Evolutionary conservation across 169 alveolate genomes (phyloP), one percentile per base, ranked within the genome.

Genomic region (Babesia caballi): DNA sequence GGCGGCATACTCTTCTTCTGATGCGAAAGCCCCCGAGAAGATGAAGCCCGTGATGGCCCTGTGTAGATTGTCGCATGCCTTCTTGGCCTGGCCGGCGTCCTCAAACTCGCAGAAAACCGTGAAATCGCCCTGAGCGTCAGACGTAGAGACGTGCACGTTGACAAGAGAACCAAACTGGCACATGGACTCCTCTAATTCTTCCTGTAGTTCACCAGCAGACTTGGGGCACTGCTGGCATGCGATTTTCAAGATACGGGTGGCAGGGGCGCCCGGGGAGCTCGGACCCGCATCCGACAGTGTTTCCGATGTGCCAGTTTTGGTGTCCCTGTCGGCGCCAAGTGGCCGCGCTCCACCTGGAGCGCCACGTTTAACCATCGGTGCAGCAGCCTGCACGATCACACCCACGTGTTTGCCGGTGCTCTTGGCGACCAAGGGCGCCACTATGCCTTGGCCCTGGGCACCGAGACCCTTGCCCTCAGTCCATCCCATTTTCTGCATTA

Each of bases 401-500:
- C 94, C 96, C 61, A 91, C 85, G 59, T 91, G 67, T 80, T 87
- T 91, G 57, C 88, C 93, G 11, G 83, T 80, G 65, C 85, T 87
- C 40, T 89, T 83, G 33, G 93, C 93, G 21, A 92, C 90, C 41
- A 92, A 82, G 23, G 94, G 94, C 7, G 95, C 92, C 14, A 83
- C 85, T 25, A 92, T 92, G 7, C 96, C 96, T 67, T 92, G 96
- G 33, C 84, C 91, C 49, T 91, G 81, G 58, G 82, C 86, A 27
- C 96, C 96, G 68, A 92, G 69, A 2, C 96, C 96, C 57, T 88
- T 92, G 9, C 96, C 96, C 60, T 88, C 91, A 68, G 91, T 91
- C 96, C 96, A 92, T 14, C 96, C 96, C 93, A 92, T 85, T 70
- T 92, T 92, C 80, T 91, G 94, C 95, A 92, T 89, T 91, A 91